Base-by-base conservation (phyloP, 2,329 filamentous ascomycete genomes). In the Myriosclerotinia curreyana region DNA sequence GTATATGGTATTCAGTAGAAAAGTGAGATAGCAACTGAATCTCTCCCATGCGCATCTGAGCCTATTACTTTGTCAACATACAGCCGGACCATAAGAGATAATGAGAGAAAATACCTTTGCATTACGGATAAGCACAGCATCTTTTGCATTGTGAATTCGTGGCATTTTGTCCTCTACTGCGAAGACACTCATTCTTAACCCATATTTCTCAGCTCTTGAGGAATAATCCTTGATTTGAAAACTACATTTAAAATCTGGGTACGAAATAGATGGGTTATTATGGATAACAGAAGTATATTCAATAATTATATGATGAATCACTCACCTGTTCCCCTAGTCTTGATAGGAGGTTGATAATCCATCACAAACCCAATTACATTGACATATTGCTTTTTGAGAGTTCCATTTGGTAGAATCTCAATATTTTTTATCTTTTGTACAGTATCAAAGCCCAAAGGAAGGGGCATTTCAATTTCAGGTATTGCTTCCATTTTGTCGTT, bases 351-450 rank as follows among this genome's bases (percentile, higher is more conserved):
- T 64, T 84, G 80, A 56, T 80, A 81, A 69, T 94, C 90, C 60
- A 85, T 83, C 4, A 94, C 83, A 5, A 94, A 76, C 1, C 91
- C 92, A 59, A 92, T 82, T 49, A 95, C 77, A 75, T 79, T 88
- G 67, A 87, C 78, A 7, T 77, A 36, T 40, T 40, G 62, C 25
- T 50, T 52, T 25, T 36, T 58, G 8, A 48, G 8, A 36, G 15
- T 34, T 20, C 55, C 42, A 25, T 44, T 44, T 58, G 42, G 55
- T 58, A 58, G 14, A 7, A 58, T 48, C 25, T 58, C 46, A 14
- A 60, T 9, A 38, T 79, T 73, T 67, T 76, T 71, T 69, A 81
- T 74, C 14, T 72, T 48, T 42, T 67, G 53, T 49, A 84, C 75
- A 50, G 77, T 75, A 6, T 76, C 73, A 69, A 84, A 84, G 46